Evolutionary conservation across 441 rosid genomes (phyloP).

Genomic region (Melastoma candidum): DNA sequence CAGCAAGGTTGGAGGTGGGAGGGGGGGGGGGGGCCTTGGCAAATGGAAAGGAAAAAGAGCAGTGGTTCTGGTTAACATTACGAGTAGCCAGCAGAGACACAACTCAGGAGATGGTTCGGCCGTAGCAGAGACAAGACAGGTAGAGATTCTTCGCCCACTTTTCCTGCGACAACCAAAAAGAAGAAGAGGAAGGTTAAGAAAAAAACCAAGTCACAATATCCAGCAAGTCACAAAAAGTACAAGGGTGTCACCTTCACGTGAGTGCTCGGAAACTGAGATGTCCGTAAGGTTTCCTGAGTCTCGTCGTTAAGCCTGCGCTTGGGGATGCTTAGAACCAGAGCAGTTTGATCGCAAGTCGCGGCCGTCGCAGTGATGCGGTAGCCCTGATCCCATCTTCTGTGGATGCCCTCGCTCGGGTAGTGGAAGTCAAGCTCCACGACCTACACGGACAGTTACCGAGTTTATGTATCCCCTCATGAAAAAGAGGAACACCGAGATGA

Average conservation of each 20-base stretch:
- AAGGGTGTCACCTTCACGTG: conserved; percentile 71
- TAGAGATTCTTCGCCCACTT: conserved; percentile 96
- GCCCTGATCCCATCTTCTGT: conserved; percentile 93
- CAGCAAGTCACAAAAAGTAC: background rate
- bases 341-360: conserved; percentile 90
- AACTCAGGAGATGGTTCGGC: conserved; percentile 76
- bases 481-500: too few species aligned
- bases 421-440: conserved; percentile 98
- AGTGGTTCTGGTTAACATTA: too few species aligned
- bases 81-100: background rate
- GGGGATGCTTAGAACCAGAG: conserved; percentile 88
- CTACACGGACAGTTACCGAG: conserved; percentile 20
- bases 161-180: conserved; percentile 34
- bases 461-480: background rate
- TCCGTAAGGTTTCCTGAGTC: conserved; percentile 93
- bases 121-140: conserved; percentile 76
- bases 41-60: too few species aligned
- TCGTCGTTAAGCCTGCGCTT: conserved; percentile 84
- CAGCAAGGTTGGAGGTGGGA: too few species aligned
- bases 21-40: too few species aligned
- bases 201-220: too few species aligned
- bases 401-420: conserved; percentile 98
- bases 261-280: conserved; percentile 95
- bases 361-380: conserved; percentile 90
- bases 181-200: too few species aligned